phyloP scores from a whole-genome alignment of 2,329 filamentous ascomycete genomes.

The Cylindrodendrum hubeiense region DNA sequence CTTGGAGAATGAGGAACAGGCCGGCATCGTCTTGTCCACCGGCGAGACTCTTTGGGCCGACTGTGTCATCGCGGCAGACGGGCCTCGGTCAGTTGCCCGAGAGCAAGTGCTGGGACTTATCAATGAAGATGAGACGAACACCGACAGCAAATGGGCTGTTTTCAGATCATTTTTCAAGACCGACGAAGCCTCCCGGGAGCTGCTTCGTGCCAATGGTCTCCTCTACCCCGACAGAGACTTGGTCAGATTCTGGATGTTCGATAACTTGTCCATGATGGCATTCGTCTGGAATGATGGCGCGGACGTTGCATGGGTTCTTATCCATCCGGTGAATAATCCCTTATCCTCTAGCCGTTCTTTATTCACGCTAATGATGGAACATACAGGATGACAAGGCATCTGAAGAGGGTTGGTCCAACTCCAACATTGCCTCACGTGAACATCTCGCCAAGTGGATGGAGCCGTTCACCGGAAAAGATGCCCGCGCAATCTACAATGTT shows the following conservation, averaged over 20 bases:
- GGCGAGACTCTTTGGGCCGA: conserved; percentile 25
- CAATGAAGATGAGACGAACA: conserved; percentile 6
- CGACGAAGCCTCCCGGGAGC: conserved; percentile 4
- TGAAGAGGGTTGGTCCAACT: conserved; percentile 24
- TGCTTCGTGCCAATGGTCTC: conserved; percentile 3
- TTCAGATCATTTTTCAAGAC: conserved; percentile 23
- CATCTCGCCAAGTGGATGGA: conserved; percentile 23
- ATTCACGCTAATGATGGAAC: background rate
- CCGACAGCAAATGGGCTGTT: conserved; percentile 15
- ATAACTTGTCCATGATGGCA: conserved; percentile 21
- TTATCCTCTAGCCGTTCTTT: no score
- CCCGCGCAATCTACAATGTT: conserved; percentile 14
- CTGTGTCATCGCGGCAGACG: conserved; percentile 23
- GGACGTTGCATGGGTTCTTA: conserved; percentile 23
- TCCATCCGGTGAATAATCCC: conserved; percentile 18
- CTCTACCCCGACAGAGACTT: conserved; percentile 11
- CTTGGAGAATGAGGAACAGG: conserved; percentile 9
- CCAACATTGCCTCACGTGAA: conserved; percentile 19
- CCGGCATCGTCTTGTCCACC: conserved; percentile 13
- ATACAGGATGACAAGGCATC: conserved; percentile 25
- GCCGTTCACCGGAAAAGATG: conserved; percentile 16
- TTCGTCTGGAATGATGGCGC: conserved; percentile 22
- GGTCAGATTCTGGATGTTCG: conserved; percentile 26
- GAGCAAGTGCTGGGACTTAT: conserved; percentile 9
- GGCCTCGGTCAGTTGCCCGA: conserved; percentile 20